phyloP scores from a whole-genome alignment of 225 moss, liverwort and hornwort genomes.

The Physcomitrium patens region DNA sequence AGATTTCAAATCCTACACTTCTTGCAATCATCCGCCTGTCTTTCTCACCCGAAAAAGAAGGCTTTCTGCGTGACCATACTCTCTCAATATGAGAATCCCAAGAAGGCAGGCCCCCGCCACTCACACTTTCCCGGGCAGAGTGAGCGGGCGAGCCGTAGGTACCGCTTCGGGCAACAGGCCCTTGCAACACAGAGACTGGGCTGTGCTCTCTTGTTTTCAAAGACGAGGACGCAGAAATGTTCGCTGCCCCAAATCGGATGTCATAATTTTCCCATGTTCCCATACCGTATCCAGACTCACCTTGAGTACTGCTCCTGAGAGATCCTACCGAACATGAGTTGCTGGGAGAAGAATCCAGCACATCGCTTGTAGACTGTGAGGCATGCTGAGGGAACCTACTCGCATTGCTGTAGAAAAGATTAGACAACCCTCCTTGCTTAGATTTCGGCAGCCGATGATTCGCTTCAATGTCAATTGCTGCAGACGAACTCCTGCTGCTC shows the following conservation, averaged over 20 bases:
- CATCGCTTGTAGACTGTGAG: conserved; percentile 40
- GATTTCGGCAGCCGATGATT: conserved; percentile 39
- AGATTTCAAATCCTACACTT: conserved; percentile 72
- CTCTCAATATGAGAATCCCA: conserved; percentile 67
- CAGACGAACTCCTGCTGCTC: conserved; percentile 45
- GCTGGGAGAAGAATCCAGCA: conserved; percentile 44
- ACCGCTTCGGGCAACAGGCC: conserved; percentile 60
- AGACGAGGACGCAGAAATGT: conserved; percentile 45
- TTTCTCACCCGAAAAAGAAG: conserved; percentile 52
- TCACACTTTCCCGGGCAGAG: conserved; percentile 61
- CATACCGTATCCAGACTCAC: conserved; percentile 49
- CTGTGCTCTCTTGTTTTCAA: conserved; percentile 67
- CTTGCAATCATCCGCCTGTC: conserved; percentile 35
- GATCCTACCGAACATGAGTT: conserved; percentile 37
- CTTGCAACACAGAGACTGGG: conserved; percentile 77
- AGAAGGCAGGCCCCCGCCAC: conserved; percentile 68
- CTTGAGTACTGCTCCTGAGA: conserved; percentile 44
- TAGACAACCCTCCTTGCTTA: conserved; percentile 66
- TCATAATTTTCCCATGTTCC: conserved; percentile 55
- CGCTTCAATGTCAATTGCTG: conserved; percentile 50
- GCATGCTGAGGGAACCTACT: conserved; percentile 34
- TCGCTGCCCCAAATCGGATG: conserved; percentile 54
- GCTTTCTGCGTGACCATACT: conserved; percentile 35
- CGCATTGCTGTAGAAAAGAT: conserved; percentile 52
- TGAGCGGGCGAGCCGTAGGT: conserved; percentile 45